A percentile compares a stretch with the other conserved stretches of the same genome.
Evolutionary conservation across 1,284 basidiomycete genomes (phyloP).

Genomic region (Heliocybe sulcata): DNA sequence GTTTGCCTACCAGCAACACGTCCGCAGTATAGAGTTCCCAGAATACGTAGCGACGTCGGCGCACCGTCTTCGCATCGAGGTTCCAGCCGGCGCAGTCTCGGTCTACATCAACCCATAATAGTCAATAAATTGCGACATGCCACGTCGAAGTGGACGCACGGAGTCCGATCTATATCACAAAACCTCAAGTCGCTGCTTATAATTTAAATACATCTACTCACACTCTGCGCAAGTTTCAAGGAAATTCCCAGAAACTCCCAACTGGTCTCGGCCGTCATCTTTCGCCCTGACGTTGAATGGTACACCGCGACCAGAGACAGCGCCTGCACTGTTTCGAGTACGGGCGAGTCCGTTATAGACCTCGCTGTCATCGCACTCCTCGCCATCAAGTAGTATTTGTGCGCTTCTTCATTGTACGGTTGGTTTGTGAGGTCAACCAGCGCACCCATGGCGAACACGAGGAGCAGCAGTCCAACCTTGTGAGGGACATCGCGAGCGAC

Average conservation of each 20-base stretch:
- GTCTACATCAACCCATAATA: constrained; percentile 15
- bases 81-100: constrained; percentile 37
- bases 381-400: constrained; percentile 44
- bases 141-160: neutral
- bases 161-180: neutral
- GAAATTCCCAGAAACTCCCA: neutral
- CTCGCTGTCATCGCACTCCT: constrained; percentile 39
- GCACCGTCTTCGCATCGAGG: constrained; percentile 24
- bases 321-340: constrained; percentile 1
- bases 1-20: constrained; percentile 24
- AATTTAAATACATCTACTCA: neutral
- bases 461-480: neutral
- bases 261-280: neutral
- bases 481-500: neutral
- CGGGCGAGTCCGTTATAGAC: constrained; percentile 24
- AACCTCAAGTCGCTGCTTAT: too few relatives aligned
- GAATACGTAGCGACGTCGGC: constrained; percentile 33
- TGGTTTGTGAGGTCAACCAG: constrained; percentile 31
- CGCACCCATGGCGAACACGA: neutral
- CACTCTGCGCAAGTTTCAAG: neutral
- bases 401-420: constrained; percentile 44
- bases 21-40: constrained; percentile 35
- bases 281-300: neutral
- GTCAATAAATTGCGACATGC: neutral
- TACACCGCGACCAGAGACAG: neutral